These are phyloP conservation scores for Microcera coccophila DNA, from an alignment of 2,329 filamentous ascomycete genomes.

Conservation along the genomic window DNA sequence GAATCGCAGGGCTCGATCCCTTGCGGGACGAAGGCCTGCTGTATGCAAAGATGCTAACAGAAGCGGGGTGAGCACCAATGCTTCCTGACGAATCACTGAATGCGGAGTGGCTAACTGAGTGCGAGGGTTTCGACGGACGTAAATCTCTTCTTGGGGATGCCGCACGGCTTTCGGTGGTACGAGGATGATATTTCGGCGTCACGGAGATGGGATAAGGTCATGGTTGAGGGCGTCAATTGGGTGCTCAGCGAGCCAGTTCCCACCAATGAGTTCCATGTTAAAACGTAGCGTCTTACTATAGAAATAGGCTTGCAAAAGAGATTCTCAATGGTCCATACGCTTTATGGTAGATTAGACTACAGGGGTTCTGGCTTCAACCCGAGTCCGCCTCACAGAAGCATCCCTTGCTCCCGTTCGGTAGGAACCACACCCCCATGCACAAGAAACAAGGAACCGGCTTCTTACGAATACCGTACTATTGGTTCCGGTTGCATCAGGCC, in stretches of 20 bases:
- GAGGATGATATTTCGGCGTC: constrained; percentile 9
- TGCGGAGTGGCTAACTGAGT: neutral
- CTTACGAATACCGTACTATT: no score
- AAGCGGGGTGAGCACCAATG: constrained; percentile 37
- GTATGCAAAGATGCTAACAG: constrained; percentile 40
- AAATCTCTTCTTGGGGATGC: constrained; percentile 9
- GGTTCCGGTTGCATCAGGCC: no score
- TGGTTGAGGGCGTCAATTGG: constrained; percentile 12
- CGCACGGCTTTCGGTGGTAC: constrained; percentile 11
- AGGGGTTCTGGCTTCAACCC: no score
- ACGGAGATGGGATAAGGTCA: constrained; percentile 9
- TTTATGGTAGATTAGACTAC: no score
- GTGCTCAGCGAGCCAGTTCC: constrained; percentile 3
- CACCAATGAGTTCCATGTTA: constrained; percentile 8
- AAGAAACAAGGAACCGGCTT: no score
- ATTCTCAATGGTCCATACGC: no score
- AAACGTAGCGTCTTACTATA: neutral
- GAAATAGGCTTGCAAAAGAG: neutral
- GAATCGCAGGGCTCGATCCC: constrained; percentile 43
- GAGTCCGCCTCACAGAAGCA: no score
- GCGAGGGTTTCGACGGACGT: constrained; percentile 21
- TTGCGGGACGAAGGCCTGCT: constrained; percentile 46
- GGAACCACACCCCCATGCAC: no score
- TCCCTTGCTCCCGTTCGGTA: no score
- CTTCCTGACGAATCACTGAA: neutral